These are phyloP conservation scores for Boletus edulis DNA, from an alignment of 768 basidiomycete species.

Conservation along the genomic window DNA sequence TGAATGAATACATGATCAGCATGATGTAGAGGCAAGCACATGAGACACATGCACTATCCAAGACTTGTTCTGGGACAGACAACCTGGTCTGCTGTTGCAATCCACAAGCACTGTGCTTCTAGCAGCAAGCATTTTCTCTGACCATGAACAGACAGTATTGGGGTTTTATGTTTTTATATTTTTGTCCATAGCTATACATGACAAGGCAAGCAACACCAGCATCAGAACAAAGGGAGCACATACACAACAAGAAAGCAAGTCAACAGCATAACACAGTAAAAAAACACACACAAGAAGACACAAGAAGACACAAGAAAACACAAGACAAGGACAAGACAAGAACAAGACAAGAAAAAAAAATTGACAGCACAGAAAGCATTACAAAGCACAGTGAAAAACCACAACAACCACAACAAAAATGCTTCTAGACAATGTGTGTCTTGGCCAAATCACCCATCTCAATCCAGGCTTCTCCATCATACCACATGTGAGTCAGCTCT, in stretches of 20 bases:
- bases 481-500: slow-evolving; percentile 29
- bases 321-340: neutral
- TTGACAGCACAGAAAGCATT: neutral
- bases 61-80: too few relatives aligned
- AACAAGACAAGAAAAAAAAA: too few relatives aligned
- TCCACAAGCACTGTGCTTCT: neutral
- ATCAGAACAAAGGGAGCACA: neutral
- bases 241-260: slow-evolving; percentile 18
- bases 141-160: neutral
- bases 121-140: neutral
- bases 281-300: too few relatives aligned
- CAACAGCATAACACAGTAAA: slow-evolving; percentile 10
- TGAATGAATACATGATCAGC: too few relatives aligned
- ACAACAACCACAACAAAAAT: neutral
- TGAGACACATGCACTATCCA: too few relatives aligned
- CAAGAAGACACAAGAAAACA: too few relatives aligned
- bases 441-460: slow-evolving; percentile 29
- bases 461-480: slow-evolving; percentile 37
- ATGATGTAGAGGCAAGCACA: neutral
- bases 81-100: too few relatives aligned
- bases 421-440: slow-evolving; percentile 16
- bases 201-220: slow-evolving; percentile 1
- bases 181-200: slow-evolving; percentile 5
- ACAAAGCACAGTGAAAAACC: neutral
- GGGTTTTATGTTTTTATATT: slow-evolving; percentile 7